A percentile compares a stretch with the other conserved stretches of the same genome.
Evolutionary conservation across 805 yeast genomes (phyloP).

Genomic region (Saturnispora saitoi): DNA sequence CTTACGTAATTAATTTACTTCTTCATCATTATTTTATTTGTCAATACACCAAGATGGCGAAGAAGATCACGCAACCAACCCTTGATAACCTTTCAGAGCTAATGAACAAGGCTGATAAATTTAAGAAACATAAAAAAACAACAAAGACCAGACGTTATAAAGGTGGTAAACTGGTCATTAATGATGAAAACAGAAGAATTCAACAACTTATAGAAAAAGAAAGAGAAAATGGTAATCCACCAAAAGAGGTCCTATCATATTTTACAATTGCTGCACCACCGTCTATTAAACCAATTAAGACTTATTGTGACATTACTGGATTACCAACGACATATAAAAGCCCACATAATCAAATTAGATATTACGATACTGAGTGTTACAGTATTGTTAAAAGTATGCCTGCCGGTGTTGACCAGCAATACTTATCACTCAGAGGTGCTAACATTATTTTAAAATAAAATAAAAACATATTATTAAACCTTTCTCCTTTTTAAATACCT

Average conservation of each 20-base stretch:
- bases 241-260: conserved; percentile 49
- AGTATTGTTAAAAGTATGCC: conserved; percentile 70
- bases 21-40: too few relatives aligned
- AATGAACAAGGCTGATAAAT: conserved; percentile 38
- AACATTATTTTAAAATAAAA: conserved; percentile 61
- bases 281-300: conserved; percentile 67
- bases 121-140: conserved; percentile 49
- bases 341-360: conserved; percentile 68
- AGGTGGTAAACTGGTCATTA: conserved; percentile 59
- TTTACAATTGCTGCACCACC: conserved; percentile 79
- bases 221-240: conserved; percentile 13
- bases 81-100: conserved; percentile 28
- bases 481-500: neutral
- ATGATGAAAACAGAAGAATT: conserved; percentile 71
- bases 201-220: conserved; percentile 30
- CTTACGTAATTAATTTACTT: too few relatives aligned
- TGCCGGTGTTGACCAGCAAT: conserved; percentile 90
- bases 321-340: conserved; percentile 67
- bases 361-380: conserved; percentile 75
- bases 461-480: conserved; percentile 3
- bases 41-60: neutral
- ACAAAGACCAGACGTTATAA: conserved; percentile 57
- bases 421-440: conserved; percentile 78
- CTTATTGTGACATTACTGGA: conserved; percentile 92
- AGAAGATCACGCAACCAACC: conserved; percentile 5